Evolutionary conservation across 805 yeast genomes (phyloP).

Genomic region (Wickerhamomyces subpelliculosus): DNA sequence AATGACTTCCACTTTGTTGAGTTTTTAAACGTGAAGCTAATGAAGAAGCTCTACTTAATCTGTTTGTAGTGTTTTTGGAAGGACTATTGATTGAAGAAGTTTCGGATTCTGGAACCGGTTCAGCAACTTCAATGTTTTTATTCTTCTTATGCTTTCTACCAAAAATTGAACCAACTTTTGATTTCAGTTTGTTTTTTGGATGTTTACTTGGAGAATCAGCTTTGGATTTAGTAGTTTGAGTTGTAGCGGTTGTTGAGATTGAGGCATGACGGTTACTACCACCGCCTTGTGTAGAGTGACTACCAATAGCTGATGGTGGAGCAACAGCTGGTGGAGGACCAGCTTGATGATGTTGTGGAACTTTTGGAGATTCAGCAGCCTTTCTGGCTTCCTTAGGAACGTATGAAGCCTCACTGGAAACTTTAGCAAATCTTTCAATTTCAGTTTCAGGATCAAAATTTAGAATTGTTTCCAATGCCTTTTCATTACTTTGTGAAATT

Average conservation of each 20-base stretch:
- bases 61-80: conserved; percentile 4
- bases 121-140: conserved; percentile 13
- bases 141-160: conserved; percentile 50
- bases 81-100: conserved; percentile 15
- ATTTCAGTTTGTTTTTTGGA: conserved; percentile 40
- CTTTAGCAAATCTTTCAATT: conserved; percentile 46
- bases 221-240: neutral
- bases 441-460: conserved; percentile 57
- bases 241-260: conserved; percentile 15
- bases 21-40: conserved; percentile 6
- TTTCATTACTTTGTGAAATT: conserved; percentile 47
- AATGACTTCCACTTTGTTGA: neutral
- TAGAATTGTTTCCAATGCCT: conserved; percentile 57
- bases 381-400: conserved; percentile 22
- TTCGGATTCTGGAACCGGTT: conserved; percentile 19
- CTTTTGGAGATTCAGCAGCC: conserved; percentile 21
- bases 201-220: conserved; percentile 14
- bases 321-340: neutral
- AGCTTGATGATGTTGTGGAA: conserved; percentile 1
- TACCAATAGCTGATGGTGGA: neutral
- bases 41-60: conserved; percentile 17
- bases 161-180: conserved; percentile 71
- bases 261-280: conserved; percentile 11
- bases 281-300: neutral
- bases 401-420: conserved; percentile 22